phyloP scores from a whole-genome alignment of 352 stramenopile species.

The Pythium periplocum region DNA sequence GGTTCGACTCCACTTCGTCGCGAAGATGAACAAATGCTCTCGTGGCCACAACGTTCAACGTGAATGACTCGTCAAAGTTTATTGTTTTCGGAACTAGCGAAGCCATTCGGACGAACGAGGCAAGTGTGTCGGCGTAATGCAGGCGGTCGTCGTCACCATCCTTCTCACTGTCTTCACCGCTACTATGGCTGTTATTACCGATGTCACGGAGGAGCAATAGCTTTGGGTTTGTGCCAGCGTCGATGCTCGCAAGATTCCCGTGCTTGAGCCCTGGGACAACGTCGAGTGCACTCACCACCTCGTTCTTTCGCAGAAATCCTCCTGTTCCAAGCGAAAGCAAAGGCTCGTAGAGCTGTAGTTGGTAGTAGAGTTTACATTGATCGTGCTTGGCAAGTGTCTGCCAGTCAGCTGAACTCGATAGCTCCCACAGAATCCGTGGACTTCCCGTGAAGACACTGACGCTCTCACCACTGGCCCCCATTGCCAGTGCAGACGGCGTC shows the following conservation, averaged over 20 bases:
- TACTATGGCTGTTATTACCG: not conserved
- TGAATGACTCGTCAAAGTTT: slow-evolving; percentile 52
- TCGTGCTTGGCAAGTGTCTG: slow-evolving; percentile 48
- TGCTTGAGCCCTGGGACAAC: slow-evolving; percentile 69
- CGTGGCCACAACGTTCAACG: slow-evolving; percentile 39
- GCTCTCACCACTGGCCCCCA: slow-evolving; percentile 28
- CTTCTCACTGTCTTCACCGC: slow-evolving; percentile 2
- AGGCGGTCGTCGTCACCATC: slow-evolving; percentile 29
- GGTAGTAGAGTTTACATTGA: slow-evolving; percentile 63
- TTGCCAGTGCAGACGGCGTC: slow-evolving; percentile 25
- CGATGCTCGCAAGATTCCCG: slow-evolving; percentile 63
- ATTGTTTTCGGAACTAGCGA: slow-evolving; percentile 60
- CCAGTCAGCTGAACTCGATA: slow-evolving; percentile 41
- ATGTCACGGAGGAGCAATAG: slow-evolving; percentile 25
- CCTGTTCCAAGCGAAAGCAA: slow-evolving; percentile 40
- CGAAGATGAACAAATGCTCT: slow-evolving; percentile 66
- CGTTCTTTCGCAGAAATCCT: slow-evolving; percentile 76
- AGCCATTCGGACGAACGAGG: slow-evolving; percentile 50
- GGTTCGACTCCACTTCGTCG: slow-evolving; percentile 58
- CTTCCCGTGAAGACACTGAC: slow-evolving; percentile 69
- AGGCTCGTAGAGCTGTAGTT: slow-evolving; percentile 53
- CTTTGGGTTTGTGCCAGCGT: slow-evolving; percentile 62
- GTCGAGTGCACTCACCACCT: slow-evolving; percentile 79
- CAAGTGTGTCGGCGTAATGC: slow-evolving; percentile 45
- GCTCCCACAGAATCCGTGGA: slow-evolving; percentile 65